These are phyloP conservation scores for Massospora cicadina DNA, from an alignment of 371 early-diverging fungal species.

Conservation along the genomic window DNA sequence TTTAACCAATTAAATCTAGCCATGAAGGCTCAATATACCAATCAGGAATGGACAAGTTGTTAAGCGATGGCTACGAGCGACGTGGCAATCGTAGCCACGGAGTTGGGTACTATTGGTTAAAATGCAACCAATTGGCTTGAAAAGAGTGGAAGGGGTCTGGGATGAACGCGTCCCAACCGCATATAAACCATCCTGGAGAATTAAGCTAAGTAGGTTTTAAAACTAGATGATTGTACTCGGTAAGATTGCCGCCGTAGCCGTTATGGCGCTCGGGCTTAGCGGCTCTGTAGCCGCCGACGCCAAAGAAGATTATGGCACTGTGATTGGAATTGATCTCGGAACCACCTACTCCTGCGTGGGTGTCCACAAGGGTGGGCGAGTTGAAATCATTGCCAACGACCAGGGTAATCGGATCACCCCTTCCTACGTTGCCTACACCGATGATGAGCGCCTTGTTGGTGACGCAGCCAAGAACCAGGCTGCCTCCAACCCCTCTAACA, in stretches of 20 bases:
- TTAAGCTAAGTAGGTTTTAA: too few relatives aligned
- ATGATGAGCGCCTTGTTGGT: conserved; percentile 68
- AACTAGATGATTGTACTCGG: neutral
- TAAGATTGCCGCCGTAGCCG: neutral
- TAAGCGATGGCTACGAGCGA: neutral
- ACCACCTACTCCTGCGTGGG: conserved; percentile 99
- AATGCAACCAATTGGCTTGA: neutral
- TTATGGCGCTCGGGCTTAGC: neutral
- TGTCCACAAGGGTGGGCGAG: conserved; percentile 92
- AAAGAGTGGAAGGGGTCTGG: neutral
- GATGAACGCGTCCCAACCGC: neutral
- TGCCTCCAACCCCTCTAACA: conserved; percentile 65
- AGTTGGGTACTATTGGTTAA: neutral
- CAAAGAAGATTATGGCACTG: neutral
- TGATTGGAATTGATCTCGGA: conserved; percentile 92
- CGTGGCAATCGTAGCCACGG: too few relatives aligned
- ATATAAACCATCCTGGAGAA: too few relatives aligned
- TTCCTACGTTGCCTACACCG: conserved; percentile 73
- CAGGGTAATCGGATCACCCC: conserved; percentile 77
- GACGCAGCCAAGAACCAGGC: conserved; percentile 72
- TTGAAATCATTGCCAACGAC: conserved; percentile 78
- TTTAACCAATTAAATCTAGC: neutral
- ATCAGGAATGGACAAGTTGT: neutral
- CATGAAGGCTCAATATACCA: neutral
- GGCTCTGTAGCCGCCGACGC: neutral